These are phyloP conservation scores for Venturiaceae sp. DNA, from an alignment of 2,329 filamentous ascomycete species.

Conservation along the genomic window DNA sequence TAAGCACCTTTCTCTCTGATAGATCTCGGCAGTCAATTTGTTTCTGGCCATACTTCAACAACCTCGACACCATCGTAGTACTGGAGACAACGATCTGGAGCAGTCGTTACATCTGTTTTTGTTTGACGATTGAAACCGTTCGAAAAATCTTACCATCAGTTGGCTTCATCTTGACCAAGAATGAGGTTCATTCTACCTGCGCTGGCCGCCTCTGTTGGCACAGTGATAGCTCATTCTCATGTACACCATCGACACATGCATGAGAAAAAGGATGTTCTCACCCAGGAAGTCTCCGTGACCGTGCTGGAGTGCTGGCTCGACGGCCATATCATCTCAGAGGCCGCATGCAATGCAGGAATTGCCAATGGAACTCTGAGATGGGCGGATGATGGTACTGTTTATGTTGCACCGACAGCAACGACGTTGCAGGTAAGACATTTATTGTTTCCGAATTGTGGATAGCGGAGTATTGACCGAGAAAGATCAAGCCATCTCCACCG, in stretches of 20 bases:
- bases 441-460: not conserved
- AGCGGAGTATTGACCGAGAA: constrained; percentile 1
- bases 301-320: constrained; percentile 56
- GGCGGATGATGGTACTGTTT: constrained; percentile 48
- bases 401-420: constrained; percentile 16
- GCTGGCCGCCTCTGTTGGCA: not conserved
- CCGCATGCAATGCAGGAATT: constrained; percentile 63
- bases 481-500: not conserved
- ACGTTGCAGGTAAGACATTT: not conserved
- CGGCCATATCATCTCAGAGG: constrained; percentile 48
- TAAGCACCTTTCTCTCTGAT: not conserved
- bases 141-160: not conserved
- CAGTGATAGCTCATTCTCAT: not conserved
- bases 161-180: not conserved
- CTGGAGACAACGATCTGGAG: too few species aligned
- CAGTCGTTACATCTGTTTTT: too few species aligned
- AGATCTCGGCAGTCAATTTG: not conserved
- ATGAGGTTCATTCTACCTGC: not conserved
- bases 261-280: constrained; percentile 28
- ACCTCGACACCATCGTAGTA: not conserved
- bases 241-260: not conserved
- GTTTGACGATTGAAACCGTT: not conserved
- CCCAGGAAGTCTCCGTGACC: constrained; percentile 52
- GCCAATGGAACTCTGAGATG: constrained; percentile 55
- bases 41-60: not conserved